Conservation (phyloP, 2,329 filamentous ascomycete genomes). For the Fusarium marasasianum region DNA sequence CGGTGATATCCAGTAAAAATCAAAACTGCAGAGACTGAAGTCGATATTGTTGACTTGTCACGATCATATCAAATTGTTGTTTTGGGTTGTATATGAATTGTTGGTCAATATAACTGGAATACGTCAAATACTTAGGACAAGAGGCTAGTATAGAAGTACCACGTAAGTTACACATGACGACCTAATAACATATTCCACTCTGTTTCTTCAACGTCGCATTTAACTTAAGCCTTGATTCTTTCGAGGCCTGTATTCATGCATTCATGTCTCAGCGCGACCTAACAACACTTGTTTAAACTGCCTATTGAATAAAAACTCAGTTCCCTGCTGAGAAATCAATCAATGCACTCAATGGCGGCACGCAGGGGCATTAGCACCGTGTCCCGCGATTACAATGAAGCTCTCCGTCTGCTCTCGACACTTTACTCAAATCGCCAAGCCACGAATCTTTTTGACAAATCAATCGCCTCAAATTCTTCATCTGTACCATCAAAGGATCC, state of each 20-base stretch:
- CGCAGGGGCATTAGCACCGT: constrained; percentile 21
- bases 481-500: constrained; percentile 58
- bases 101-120: neutral
- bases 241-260: neutral
- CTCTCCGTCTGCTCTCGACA: constrained; percentile 77
- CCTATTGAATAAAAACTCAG: neutral
- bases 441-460: constrained; percentile 57
- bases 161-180: neutral
- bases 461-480: constrained; percentile 43
- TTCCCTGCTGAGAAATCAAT: neutral
- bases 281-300: neutral
- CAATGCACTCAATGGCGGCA: neutral
- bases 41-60: neutral
- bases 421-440: constrained; percentile 83
- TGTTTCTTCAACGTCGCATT: neutral
- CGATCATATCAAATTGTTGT: neutral
- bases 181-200: neutral
- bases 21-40: neutral
- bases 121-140: neutral
- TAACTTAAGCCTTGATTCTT: neutral
- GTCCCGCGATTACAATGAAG: constrained; percentile 65
- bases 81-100: neutral
- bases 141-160: neutral
- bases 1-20: neutral
- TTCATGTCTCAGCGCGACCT: neutral